Conservation (phyloP, 2,329 filamentous ascomycete genomes). For the Bipolaris victoriae region DNA sequence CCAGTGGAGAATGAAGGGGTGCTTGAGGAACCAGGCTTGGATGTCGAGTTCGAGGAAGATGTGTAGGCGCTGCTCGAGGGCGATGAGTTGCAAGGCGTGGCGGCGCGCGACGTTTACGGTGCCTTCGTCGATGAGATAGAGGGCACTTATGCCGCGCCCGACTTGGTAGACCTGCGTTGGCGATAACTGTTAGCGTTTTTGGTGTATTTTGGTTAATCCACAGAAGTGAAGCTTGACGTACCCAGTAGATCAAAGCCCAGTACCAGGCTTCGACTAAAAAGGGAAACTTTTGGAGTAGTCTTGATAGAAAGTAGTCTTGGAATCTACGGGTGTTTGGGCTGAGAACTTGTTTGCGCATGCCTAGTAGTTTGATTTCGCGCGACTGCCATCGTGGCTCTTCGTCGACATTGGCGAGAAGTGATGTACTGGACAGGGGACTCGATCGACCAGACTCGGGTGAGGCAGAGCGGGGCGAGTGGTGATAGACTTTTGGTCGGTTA, state of each 20-base stretch:
- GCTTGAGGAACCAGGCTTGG: constrained; percentile 63
- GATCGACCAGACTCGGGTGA: constrained; percentile 53
- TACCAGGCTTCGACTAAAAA: constrained; percentile 80
- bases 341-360: constrained; percentile 56
- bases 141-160: constrained; percentile 72
- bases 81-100: constrained; percentile 71
- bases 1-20: constrained; percentile 66
- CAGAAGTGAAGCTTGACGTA: constrained; percentile 48
- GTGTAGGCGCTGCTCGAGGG: constrained; percentile 67
- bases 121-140: constrained; percentile 67
- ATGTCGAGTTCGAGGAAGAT: constrained; percentile 70
- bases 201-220: not conserved
- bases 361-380: constrained; percentile 56
- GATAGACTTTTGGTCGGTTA: constrained; percentile 31
- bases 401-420: constrained; percentile 51
- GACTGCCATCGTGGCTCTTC: constrained; percentile 55
- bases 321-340: constrained; percentile 69
- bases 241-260: constrained; percentile 79
- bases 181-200: not conserved
- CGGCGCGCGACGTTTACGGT: constrained; percentile 71
- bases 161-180: constrained; percentile 72
- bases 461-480: constrained; percentile 36
- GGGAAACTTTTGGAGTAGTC: constrained; percentile 69
- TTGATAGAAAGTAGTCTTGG: constrained; percentile 65
- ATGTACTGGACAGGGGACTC: constrained; percentile 52